Evolutionary conservation across 2,329 filamentous ascomycete genomes (phyloP), one percentile per base, ranked within the genome.

Genomic region (Alternaria longipes): DNA sequence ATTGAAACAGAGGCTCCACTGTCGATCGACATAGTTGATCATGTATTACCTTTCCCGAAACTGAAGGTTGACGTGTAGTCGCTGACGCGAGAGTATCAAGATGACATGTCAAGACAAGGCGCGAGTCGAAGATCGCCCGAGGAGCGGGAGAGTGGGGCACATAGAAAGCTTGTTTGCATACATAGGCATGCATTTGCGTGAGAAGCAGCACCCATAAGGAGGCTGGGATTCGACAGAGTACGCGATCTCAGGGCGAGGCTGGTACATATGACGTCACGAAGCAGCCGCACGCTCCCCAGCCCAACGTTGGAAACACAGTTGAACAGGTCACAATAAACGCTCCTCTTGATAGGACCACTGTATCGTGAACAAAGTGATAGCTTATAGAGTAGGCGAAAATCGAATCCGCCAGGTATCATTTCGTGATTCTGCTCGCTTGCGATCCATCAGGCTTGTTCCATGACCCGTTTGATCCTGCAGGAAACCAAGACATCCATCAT

Each of bases 361-460:
- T 58, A 38, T 61, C 45, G 34, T 47, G 56, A 53, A 57, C 32
- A 63, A 59, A 62, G 58, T 63, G 54, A 63, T 66, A 65, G 51
- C 41, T 60, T 45, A 60, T 59, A 59, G 66, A 60, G 63, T 64
- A 69, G 75, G 72, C 72, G 72, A 71, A 68, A 60, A 63, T 61
- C 49, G 64, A 68, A 62, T 66, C 71, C 74, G 73, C 71, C 73
- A 78, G 75, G 75, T 78, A 78, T 78, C 75, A 76, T 71, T 73
- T 74, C 69, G 71, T 76, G 65, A 74, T 65, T 60, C 60, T 66
- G 66, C 58, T 56, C 60, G 57, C 64, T 64, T 64, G 67, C 67
- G 59, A 56, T 63, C 65, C 63, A 54, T 67, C 62, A 59, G 55
- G 53, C 62, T 63, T 58, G 61, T 60, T 66, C 64, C 66, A 64